Base-by-base conservation (phyloP, 768 basidiomycete genomes). In the Dacryopinax primogenitus region DNA sequence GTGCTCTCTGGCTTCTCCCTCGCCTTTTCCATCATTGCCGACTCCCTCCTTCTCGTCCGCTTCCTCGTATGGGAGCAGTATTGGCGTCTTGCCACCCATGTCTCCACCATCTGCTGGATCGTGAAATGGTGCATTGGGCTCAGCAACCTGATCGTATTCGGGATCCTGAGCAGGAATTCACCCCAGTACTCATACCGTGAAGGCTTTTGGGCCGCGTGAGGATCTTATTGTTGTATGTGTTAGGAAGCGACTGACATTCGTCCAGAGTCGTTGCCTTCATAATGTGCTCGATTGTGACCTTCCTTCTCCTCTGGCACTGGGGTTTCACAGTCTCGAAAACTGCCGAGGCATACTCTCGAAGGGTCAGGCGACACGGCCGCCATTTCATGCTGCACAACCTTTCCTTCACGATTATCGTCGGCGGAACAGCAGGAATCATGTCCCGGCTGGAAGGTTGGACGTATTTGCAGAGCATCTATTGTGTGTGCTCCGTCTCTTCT, bases 21-120 rank as follows among this genome's bases (percentile, higher is more conserved):
- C 13, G 69, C 67, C 16, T 67, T 75, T 35, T 75, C 75, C 64
- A 45, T 76, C 36, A 26, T 74, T 16, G 76, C 76, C 18, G 76
- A 77, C 63, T 68, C 66, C 3, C 64, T 76, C 15, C 68, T 77
- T 30, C 65, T 77, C 34, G 62, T 73, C 12, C 71, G 76, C 12
- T 77, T 77, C 67, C 73, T 75, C 3, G 64, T 68, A 1, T 68
- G 64, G 16, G 65, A 58, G 6, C 35, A 58, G 15, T 73, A 70
- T 66, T 72, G 72, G 71, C 67, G 63, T 26, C 58, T 66, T 11
- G 68, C 70, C 0, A 74, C 74, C 1, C 65, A 66, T 4, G 63
- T 68, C 39, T 75, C 74, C 0, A 65, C 72, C 16, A 37, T 71
- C 2, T 73, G 67, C 41, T 77, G 76, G 76, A 62, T 73, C 33